A percentile compares a stretch with the other conserved stretches of the same genome.
Conservation (phyloP, 305 asterid species). For the Fraxinus ornus region DNA sequence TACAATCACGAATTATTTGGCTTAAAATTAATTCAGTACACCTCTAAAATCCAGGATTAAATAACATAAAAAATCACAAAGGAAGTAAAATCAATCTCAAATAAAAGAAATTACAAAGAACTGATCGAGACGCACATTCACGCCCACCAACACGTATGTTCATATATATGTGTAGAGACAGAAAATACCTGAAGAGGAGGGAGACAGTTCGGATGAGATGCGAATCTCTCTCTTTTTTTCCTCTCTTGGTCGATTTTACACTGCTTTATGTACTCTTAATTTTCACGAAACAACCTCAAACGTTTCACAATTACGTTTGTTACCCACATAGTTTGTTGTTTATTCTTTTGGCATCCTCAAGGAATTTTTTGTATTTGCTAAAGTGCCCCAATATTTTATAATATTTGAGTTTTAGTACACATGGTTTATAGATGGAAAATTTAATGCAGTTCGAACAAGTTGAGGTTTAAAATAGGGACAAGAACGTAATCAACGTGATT, state of each 20-base stretch:
- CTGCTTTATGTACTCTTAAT: constrained; percentile 5
- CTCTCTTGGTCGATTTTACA: neutral
- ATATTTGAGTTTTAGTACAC: neutral
- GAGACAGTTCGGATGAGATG: constrained; percentile 27
- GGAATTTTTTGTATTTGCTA: neutral
- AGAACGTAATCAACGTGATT: neutral
- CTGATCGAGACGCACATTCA: neutral
- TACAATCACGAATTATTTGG: neutral
- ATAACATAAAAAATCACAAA: neutral
- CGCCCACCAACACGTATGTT: neutral
- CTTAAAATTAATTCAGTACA: neutral
- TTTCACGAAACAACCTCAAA: neutral
- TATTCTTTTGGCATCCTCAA: neutral
- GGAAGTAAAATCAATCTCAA: constrained; percentile 25
- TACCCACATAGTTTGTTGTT: neutral
- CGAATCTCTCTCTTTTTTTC: constrained; percentile 23
- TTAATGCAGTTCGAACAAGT: neutral
- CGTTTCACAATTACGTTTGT: neutral
- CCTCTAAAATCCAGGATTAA: neutral
- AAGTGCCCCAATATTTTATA: neutral
- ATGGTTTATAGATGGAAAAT: neutral
- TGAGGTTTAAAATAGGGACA: neutral
- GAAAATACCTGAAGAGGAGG: constrained; percentile 22
- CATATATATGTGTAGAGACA: constrained; percentile 3
- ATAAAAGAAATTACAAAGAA: neutral